phyloP scores from a whole-genome alignment of 2,329 filamentous ascomycete genomes.

The Penicillium sp. region DNA sequence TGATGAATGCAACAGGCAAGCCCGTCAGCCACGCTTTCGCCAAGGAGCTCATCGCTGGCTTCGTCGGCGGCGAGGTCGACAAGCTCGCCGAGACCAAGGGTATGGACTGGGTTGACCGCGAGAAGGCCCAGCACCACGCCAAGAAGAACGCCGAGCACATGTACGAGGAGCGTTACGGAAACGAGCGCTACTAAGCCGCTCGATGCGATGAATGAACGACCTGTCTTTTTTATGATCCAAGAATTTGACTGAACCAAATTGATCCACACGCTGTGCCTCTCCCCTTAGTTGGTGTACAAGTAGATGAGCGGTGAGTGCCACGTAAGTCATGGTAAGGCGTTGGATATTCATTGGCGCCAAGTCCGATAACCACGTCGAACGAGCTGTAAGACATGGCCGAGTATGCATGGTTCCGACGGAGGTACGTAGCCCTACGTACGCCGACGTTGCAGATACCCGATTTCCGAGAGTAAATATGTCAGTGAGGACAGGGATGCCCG shows the following conservation, averaged over 20 bases:
- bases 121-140: slow-evolving; percentile 61
- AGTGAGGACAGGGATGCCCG: slow-evolving; percentile 7
- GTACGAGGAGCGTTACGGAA: slow-evolving; percentile 65
- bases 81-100: slow-evolving; percentile 73
- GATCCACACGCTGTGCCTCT: neutral
- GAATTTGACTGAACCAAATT: neutral
- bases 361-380: neutral
- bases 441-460: neutral
- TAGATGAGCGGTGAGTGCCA: slow-evolving; percentile 2
- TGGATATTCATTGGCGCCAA: neutral
- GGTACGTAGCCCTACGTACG: slow-evolving; percentile 3
- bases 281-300: neutral
- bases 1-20: slow-evolving; percentile 57
- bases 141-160: slow-evolving; percentile 60
- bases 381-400: neutral
- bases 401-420: slow-evolving; percentile 2
- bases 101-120: slow-evolving; percentile 62
- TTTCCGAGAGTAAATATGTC: slow-evolving; percentile 2
- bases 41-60: slow-evolving; percentile 73
- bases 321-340: neutral
- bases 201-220: slow-evolving; percentile 5
- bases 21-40: slow-evolving; percentile 71
- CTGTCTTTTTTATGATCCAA: neutral
- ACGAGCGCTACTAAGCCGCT: slow-evolving; percentile 51
- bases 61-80: slow-evolving; percentile 75